Evolutionary conservation across 2,329 filamentous ascomycete species (phyloP).

Genomic region (Endothia cerciana): DNA sequence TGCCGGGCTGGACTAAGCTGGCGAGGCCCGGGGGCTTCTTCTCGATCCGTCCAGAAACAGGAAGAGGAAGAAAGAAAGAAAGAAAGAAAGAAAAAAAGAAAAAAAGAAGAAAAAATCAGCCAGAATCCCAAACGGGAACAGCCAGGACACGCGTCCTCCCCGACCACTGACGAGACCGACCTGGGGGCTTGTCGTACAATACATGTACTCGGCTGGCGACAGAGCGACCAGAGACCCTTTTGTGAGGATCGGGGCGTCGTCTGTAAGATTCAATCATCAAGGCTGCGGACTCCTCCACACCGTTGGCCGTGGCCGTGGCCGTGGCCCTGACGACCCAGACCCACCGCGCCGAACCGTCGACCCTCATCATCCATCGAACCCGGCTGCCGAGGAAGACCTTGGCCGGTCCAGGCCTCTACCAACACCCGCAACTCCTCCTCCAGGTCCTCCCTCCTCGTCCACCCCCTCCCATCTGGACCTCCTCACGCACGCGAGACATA

Average conservation of each 20-base stretch:
- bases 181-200: too few relatives aligned
- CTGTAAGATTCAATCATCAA: too few relatives aligned
- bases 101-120: too few relatives aligned
- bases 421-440: background rate
- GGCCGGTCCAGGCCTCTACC: background rate
- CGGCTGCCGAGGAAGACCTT: background rate
- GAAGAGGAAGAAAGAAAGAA: too few relatives aligned
- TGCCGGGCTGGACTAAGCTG: too few relatives aligned
- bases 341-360: conserved; percentile 5
- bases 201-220: too few relatives aligned
- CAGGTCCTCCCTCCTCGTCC: background rate
- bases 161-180: too few relatives aligned
- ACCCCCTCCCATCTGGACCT: background rate
- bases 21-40: background rate
- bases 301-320: background rate
- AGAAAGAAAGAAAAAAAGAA: too few relatives aligned
- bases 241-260: background rate
- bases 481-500: background rate
- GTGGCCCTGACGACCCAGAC: background rate
- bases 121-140: background rate
- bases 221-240: too few relatives aligned
- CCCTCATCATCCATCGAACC: conserved; percentile 1
- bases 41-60: too few relatives aligned
- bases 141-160: background rate
- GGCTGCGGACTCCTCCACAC: too few relatives aligned